phyloP scores from a whole-genome alignment of 2,329 filamentous ascomycete genomes.

The Hymenoscyphus linearis region DNA sequence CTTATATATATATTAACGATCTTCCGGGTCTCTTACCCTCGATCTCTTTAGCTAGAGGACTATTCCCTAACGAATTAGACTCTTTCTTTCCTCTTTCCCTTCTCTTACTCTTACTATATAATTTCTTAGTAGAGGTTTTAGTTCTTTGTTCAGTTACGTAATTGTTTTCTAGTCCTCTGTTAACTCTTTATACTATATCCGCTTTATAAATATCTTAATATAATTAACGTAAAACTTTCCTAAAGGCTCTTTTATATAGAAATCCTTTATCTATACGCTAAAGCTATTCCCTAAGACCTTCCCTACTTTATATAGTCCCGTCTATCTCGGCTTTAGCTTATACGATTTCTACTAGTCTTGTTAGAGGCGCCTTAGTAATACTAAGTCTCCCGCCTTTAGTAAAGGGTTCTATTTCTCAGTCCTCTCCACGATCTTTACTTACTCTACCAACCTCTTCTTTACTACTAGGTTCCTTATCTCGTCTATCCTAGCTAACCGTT shows the following conservation, averaged over 20 bases:
- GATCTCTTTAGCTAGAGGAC: too few species aligned
- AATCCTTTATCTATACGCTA: background rate
- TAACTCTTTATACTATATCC: too few species aligned
- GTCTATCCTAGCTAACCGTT: background rate
- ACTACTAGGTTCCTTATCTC: background rate
- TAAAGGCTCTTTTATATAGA: background rate
- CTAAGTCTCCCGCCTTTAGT: background rate
- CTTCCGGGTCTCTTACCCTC: too few species aligned
- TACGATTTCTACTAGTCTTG: background rate
- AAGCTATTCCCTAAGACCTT: background rate
- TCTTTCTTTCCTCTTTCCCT: too few species aligned
- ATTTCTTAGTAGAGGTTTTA: too few species aligned
- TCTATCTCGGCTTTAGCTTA: background rate
- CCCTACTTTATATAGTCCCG: background rate
- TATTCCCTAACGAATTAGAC: too few species aligned
- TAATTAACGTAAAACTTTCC: background rate
- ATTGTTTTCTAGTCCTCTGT: too few species aligned
- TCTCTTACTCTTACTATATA: too few species aligned
- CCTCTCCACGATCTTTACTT: too few species aligned
- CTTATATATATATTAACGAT: too few species aligned
- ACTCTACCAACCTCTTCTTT: background rate
- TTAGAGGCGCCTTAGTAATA: background rate
- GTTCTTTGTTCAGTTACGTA: too few species aligned
- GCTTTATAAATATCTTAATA: background rate
- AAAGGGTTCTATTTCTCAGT: background rate